Evolutionary conservation across 306 rosid species (phyloP).

Genomic region (Vigna radiata): DNA sequence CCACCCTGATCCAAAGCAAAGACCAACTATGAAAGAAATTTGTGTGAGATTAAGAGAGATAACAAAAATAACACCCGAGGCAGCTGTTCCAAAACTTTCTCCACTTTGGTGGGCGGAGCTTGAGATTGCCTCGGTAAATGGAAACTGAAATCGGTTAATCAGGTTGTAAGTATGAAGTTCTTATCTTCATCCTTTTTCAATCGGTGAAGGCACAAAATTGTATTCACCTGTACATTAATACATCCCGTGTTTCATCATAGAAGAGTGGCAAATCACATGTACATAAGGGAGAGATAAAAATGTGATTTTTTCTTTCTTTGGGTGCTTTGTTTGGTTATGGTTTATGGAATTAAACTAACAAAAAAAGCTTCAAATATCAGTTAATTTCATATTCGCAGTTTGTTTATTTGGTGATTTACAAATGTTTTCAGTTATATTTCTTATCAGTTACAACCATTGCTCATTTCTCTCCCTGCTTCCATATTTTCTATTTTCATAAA

Average conservation of each 20-base stretch:
- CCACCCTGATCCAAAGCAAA: conserved; percentile 54
- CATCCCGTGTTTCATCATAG: conserved; percentile 46
- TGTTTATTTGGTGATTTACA: conserved; percentile 32
- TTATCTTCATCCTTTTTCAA: conserved; percentile 36
- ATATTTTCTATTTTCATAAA: background rate
- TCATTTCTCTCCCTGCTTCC: background rate
- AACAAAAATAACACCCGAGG: conserved; percentile 80
- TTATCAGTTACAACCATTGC: background rate
- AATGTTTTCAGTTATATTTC: conserved; percentile 11
- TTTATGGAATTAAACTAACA: conserved; percentile 40
- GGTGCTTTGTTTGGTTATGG: conserved; percentile 40
- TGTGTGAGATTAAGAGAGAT: conserved; percentile 67
- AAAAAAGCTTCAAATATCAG: conserved; percentile 41
- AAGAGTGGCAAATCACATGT: conserved; percentile 54
- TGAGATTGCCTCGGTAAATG: conserved; percentile 74
- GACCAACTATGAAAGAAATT: conserved; percentile 73
- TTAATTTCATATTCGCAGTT: conserved; percentile 37
- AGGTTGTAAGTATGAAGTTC: conserved; percentile 49
- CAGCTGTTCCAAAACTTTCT: conserved; percentile 78
- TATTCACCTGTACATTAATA: conserved; percentile 45
- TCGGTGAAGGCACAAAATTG: conserved; percentile 40
- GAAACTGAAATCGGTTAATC: conserved; percentile 49
- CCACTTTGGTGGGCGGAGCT: conserved; percentile 99
- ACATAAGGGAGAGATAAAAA: conserved; percentile 55
- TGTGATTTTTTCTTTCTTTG: background rate